Conservation (phyloP, 2,329 filamentous ascomycete species). For the Alternaria sp. region DNA sequence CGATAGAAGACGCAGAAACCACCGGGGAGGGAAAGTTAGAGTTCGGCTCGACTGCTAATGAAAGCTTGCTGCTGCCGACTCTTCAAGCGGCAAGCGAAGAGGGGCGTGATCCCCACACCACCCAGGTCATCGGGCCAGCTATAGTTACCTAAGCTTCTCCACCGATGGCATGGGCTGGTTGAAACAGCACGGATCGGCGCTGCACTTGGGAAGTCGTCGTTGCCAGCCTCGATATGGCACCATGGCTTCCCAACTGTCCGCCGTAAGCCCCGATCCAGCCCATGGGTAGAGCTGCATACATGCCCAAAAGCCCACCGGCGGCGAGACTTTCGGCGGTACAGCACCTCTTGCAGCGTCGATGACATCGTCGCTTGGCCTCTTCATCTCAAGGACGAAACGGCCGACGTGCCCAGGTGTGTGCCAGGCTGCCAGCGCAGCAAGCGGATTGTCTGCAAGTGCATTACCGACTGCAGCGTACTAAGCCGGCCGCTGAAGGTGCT, state of each 20-base stretch:
- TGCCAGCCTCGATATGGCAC: conserved; percentile 4
- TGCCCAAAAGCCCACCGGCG: conserved; percentile 2
- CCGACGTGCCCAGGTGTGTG: background rate
- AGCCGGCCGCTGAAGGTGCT: background rate
- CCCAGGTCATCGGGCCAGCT: conserved; percentile 29
- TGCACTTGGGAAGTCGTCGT: background rate
- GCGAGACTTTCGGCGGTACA: conserved; percentile 2
- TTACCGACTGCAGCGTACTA: background rate
- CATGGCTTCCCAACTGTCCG: background rate
- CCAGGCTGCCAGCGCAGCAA: conserved; percentile 9
- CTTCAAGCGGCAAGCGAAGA: conserved; percentile 23
- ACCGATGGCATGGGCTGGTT: conserved; percentile 14
- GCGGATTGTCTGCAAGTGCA: background rate
- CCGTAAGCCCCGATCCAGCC: conserved; percentile 3
- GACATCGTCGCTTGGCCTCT: background rate
- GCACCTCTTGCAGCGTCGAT: background rate
- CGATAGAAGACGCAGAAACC: background rate
- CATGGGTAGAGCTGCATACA: conserved; percentile 4
- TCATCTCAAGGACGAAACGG: background rate
- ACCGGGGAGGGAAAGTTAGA: background rate
- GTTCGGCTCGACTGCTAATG: background rate
- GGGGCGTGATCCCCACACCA: conserved; percentile 20
- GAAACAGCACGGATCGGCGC: conserved; percentile 7
- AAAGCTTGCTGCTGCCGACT: conserved; percentile 18
- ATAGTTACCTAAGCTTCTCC: conserved; percentile 9